Evolutionary conservation across 2,329 filamentous ascomycete genomes (phyloP).

Genomic region (Teratosphaeria viscida): DNA sequence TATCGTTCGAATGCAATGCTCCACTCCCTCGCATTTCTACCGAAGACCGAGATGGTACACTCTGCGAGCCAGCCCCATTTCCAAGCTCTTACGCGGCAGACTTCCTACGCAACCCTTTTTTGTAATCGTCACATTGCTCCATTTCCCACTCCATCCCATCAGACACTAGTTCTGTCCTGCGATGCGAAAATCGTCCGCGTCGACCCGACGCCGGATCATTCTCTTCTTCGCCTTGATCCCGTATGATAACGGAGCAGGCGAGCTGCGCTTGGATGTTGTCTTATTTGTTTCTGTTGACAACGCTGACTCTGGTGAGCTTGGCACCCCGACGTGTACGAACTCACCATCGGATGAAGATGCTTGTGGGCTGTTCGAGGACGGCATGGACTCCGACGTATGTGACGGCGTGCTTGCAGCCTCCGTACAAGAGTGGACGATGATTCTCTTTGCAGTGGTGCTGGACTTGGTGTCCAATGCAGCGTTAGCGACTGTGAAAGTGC

Average conservation of each 20-base stretch:
- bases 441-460: background rate
- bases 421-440: background rate
- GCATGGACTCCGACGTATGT: background rate
- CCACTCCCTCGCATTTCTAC: too few species aligned
- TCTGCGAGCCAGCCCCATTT: too few species aligned
- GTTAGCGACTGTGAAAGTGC: background rate
- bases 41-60: too few species aligned
- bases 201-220: background rate
- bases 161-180: background rate
- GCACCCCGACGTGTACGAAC: background rate
- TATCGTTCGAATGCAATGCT: too few species aligned
- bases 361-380: background rate
- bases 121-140: too few species aligned
- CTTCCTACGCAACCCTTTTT: too few species aligned
- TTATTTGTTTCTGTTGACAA: background rate
- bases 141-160: background rate
- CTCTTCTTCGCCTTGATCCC: background rate
- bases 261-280: background rate
- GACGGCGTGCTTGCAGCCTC: background rate
- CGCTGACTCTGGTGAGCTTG: background rate
- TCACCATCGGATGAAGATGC: conserved; percentile 1
- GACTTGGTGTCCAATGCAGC: background rate
- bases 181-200: background rate
- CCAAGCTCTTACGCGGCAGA: too few species aligned
- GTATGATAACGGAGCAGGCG: background rate